Base-by-base conservation (phyloP, 306 rosid genomes). In the Cicer bijugum region DNA sequence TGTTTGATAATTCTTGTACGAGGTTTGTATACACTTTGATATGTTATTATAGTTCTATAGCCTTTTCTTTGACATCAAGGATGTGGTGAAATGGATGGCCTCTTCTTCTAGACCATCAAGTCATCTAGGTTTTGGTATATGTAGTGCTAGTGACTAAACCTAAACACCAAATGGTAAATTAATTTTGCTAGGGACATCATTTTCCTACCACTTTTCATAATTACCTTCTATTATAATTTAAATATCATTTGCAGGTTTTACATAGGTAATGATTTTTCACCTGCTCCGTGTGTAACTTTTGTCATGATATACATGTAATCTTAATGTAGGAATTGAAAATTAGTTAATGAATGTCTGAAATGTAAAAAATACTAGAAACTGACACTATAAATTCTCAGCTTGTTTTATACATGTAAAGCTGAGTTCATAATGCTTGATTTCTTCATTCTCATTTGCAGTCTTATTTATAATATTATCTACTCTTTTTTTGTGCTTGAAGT, bases 1-100 rank as follows among this genome's bases (percentile, higher is more conserved):
- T 90, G 96, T 75, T 83, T 92, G 75, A 76, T 88, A 38, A 88
- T 90, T 83, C 92, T 92, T 62, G 58, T 84, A 0, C 87, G 96
- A 82, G 98, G 98, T 89, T 84, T 45, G 88, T 50, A 53, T 55
- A 71, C 65, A 66, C 12, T 55, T 14, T 74, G 52, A 15, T 1
- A 15, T 20, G 62, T 67, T 60, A 33, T 12, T 47, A 68, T 51
- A 56, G 19, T 76, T 57, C 38, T 77, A 58, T 4, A 11, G n/a
- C 38, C 23, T 68, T 71, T 47, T 55, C 28, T 19, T 35, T 56
- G 15, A 16, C 58, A 17, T 42, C 46, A 15, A 63, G 8, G 48
- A 40, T 75, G 38, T 62, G 12, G 67, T 35, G 55, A 10, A 78
- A 55, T n/a, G 59, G 10, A 60, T 16, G 44, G 11, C 16, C 37